Conservation (phyloP, 768 basidiomycete genomes). For the Imleria badia region DNA sequence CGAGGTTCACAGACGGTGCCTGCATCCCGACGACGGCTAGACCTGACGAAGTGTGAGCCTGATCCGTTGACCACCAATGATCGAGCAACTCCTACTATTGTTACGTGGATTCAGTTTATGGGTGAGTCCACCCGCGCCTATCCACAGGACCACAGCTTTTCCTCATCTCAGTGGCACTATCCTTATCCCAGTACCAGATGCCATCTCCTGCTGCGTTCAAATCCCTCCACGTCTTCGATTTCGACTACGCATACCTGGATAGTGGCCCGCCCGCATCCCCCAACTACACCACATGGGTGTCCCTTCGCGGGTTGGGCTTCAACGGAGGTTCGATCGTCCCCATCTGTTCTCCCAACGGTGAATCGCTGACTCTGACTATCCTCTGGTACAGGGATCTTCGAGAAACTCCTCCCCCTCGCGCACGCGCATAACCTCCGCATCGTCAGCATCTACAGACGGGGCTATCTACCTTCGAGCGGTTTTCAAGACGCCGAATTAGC, state of each 20-base stretch:
- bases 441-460: constrained; percentile 28
- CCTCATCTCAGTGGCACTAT: too few species aligned
- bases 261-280: constrained; percentile 18
- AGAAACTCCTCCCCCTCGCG: constrained; percentile 26
- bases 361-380: not conserved
- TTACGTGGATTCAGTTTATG: too few species aligned
- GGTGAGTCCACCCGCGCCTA: too few species aligned
- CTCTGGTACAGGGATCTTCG: constrained; percentile 1
- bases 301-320: constrained; percentile 21
- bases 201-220: not conserved
- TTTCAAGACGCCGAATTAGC: constrained; percentile 15
- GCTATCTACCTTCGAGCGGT: constrained; percentile 26
- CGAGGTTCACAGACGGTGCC: constrained; percentile 21
- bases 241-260: constrained; percentile 23
- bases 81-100: too few species aligned
- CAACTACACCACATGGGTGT: constrained; percentile 23
- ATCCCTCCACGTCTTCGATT: constrained; percentile 13
- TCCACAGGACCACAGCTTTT: too few species aligned
- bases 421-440: constrained; percentile 21
- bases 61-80: not conserved
- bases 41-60: not conserved
- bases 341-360: not conserved
- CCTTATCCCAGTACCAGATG: not conserved
- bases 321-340: constrained; percentile 16
- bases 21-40: constrained; percentile 2